A percentile compares a stretch with the other conserved stretches of the same genome.
phyloP scores from a whole-genome alignment of 495 filamentous ascomycete species.

The Elasticomyces elasticus region DNA sequence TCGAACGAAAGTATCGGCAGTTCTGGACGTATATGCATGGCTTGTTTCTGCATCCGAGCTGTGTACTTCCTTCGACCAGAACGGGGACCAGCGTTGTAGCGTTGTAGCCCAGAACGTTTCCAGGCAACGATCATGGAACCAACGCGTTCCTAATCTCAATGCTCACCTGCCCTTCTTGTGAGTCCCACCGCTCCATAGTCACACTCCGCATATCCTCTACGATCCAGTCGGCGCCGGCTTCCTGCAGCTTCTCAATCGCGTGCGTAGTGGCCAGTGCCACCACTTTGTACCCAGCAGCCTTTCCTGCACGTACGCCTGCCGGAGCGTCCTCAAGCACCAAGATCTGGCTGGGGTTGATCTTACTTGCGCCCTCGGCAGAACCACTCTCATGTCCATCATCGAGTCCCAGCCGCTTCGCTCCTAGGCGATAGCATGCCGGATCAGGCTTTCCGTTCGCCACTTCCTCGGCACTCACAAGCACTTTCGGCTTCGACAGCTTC shows the following conservation, averaged over 20 bases:
- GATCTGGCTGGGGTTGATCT: slow-evolving; percentile 33
- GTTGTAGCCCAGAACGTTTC: no score
- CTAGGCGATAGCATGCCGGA: slow-evolving; percentile 73
- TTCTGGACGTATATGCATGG: no score
- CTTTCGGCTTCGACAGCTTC: slow-evolving; percentile 58
- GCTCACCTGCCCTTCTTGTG: slow-evolving; percentile 23
- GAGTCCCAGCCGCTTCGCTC: slow-evolving; percentile 52
- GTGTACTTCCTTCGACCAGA: no score
- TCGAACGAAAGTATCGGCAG: no score
- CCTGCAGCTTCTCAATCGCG: slow-evolving; percentile 54
- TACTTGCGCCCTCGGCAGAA: slow-evolving; percentile 20
- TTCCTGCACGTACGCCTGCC: slow-evolving; percentile 80
- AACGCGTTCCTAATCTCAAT: slow-evolving; percentile 34
- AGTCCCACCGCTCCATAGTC: slow-evolving; percentile 28
- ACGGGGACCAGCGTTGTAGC: no score
- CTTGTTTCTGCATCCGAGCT: no score
- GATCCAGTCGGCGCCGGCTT: slow-evolving; percentile 78
- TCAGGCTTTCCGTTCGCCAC: slow-evolving; percentile 80
- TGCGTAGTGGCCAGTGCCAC: slow-evolving; percentile 83
- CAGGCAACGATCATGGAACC: no score
- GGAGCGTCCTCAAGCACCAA: slow-evolving; percentile 89
- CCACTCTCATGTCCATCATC: slow-evolving; percentile 20
- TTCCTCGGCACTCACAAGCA: slow-evolving; percentile 77
- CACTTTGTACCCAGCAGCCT: slow-evolving; percentile 81
- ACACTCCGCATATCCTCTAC: slow-evolving; percentile 70